Conservation (phyloP, 139 green algal genomes). For the Nannochloris sp. region DNA sequence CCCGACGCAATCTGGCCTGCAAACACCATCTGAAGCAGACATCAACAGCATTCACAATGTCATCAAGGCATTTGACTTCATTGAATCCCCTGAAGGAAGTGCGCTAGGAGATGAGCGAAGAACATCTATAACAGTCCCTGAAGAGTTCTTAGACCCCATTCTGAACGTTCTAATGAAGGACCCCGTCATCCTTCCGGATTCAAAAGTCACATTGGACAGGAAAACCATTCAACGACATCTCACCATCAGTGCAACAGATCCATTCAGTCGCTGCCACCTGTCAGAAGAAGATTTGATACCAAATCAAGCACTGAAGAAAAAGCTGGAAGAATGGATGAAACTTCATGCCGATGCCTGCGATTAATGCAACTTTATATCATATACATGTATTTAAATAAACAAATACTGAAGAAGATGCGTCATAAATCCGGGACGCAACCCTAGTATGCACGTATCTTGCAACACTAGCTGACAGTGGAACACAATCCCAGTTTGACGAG, state of each 20-base stretch:
- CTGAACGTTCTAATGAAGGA: slow-evolving; percentile 24
- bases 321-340: slow-evolving; percentile 35
- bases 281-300: slow-evolving; percentile 35
- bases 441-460: too few relatives aligned
- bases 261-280: slow-evolving; percentile 57
- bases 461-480: too few relatives aligned
- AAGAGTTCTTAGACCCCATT: slow-evolving; percentile 45
- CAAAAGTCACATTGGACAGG: slow-evolving; percentile 43
- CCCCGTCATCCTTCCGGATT: slow-evolving; percentile 47
- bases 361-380: too few relatives aligned
- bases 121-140: slow-evolving; percentile 22
- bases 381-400: too few relatives aligned
- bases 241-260: slow-evolving; percentile 46
- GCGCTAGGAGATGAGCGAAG: background rate
- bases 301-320: slow-evolving; percentile 26
- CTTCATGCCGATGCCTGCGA: too few relatives aligned
- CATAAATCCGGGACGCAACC: too few relatives aligned
- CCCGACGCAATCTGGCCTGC: background rate
- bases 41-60: background rate
- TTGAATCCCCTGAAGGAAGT: background rate
- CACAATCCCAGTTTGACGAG: too few relatives aligned
- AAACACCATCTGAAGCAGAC: background rate
- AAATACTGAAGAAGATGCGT: too few relatives aligned
- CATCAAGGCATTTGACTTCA: background rate
- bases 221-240: slow-evolving; percentile 59